phyloP scores from a whole-genome alignment of 768 basidiomycete genomes.

The Thelephora ganbajun region DNA sequence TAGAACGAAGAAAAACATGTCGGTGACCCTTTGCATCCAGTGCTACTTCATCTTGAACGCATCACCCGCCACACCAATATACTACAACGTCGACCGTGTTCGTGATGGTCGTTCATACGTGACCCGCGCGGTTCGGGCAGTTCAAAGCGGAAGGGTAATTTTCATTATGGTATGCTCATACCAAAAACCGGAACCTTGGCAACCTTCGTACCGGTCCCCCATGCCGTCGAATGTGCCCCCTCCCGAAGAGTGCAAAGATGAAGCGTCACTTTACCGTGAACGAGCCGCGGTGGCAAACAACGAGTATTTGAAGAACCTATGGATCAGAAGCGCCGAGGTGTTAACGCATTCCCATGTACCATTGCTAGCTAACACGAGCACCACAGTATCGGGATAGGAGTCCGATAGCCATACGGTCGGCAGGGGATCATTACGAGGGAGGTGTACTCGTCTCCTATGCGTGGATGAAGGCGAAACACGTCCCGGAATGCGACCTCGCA shows the following conservation, averaged over 20 bases:
- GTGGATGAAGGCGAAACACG: slow-evolving; percentile 69
- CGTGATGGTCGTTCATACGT: slow-evolving; percentile 65
- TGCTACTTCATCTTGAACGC: slow-evolving; percentile 75
- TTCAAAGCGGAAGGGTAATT: slow-evolving; percentile 30
- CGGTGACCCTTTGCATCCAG: slow-evolving; percentile 20
- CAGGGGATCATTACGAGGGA: slow-evolving; percentile 28
- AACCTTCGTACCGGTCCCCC: slow-evolving; percentile 51
- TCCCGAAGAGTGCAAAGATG: slow-evolving; percentile 54
- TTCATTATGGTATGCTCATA: slow-evolving; percentile 71
- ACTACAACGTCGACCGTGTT: slow-evolving; percentile 66
- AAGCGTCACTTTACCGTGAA: slow-evolving; percentile 28
- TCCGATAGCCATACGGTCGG: slow-evolving; percentile 54
- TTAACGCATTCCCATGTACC: no score
- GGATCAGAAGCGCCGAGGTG: no score
- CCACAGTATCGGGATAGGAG: slow-evolving; percentile 50
- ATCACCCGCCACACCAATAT: slow-evolving; percentile 51
- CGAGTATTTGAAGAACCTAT: no score
- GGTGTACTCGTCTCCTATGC: slow-evolving; percentile 45
- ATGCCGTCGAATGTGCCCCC: slow-evolving; percentile 38
- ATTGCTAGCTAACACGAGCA: no score
- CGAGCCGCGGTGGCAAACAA: slow-evolving; percentile 20
- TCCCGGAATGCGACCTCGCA: slow-evolving; percentile 49
- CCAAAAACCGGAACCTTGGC: slow-evolving; percentile 66
- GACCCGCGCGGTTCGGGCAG: slow-evolving; percentile 36
- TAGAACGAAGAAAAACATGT: neutral